These are phyloP conservation scores for Aspergillus alliaceus DNA, from an alignment of 2,329 filamentous ascomycete genomes.

Conservation along the genomic window DNA sequence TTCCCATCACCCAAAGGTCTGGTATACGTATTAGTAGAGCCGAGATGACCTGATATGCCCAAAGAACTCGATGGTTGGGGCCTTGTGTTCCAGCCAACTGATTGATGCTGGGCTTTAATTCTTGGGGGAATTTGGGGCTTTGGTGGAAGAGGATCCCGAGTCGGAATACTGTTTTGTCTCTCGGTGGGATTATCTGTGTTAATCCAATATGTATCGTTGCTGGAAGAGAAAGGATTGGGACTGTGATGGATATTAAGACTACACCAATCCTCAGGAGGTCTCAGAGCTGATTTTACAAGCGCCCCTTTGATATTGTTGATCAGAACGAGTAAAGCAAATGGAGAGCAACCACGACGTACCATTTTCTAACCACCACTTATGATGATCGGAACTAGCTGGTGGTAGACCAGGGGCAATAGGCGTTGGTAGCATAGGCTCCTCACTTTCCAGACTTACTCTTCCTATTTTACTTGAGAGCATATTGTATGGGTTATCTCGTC, in stretches of 20 bases:
- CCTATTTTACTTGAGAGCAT: slow-evolving; percentile 17
- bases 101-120: slow-evolving; percentile 1
- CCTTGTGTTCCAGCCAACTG: background rate
- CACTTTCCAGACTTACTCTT: slow-evolving; percentile 52
- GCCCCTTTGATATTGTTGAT: slow-evolving; percentile 49
- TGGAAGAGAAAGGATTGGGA: slow-evolving; percentile 77
- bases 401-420: slow-evolving; percentile 76
- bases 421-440: slow-evolving; percentile 78
- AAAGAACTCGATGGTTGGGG: background rate
- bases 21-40: background rate
- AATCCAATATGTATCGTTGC: slow-evolving; percentile 83
- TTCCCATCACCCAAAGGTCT: slow-evolving; percentile 18
- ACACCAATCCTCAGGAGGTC: slow-evolving; percentile 62
- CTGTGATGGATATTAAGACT: slow-evolving; percentile 71
- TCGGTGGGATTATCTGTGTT: slow-evolving; percentile 15
- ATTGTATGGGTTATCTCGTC: slow-evolving; percentile 64
- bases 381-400: slow-evolving; percentile 60
- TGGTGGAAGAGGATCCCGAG: slow-evolving; percentile 3
- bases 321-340: background rate
- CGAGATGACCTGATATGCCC: background rate
- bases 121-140: slow-evolving; percentile 27
- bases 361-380: slow-evolving; percentile 67
- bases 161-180: slow-evolving; percentile 13
- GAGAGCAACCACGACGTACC: slow-evolving; percentile 38
- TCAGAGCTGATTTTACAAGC: slow-evolving; percentile 71